Percentiles rank a stretch among this genome's conserved stretches.
phyloP scores from a whole-genome alignment of 352 stramenopile genomes.

The Phytophthora idaei region DNA sequence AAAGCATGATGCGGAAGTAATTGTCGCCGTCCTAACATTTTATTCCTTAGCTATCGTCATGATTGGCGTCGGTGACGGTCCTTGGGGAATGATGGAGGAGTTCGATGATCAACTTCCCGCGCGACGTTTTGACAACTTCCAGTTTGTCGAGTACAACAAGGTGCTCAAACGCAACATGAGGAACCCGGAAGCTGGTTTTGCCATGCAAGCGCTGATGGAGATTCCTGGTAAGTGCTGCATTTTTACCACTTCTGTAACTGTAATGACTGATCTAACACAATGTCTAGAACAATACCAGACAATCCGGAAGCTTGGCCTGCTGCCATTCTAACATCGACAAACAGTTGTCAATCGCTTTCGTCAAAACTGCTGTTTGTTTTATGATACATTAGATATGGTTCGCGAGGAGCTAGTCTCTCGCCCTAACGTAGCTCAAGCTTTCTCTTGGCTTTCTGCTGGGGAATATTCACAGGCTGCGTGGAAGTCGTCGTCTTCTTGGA shows the following conservation, averaged over 20 bases:
- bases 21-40: background rate
- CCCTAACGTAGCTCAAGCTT: constrained; percentile 30
- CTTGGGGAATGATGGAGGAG: background rate
- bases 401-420: constrained; percentile 10
- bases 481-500: constrained; percentile 1
- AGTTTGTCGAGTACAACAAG: constrained; percentile 77
- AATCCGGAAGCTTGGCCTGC: constrained; percentile 51
- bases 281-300: constrained; percentile 64
- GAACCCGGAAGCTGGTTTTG: constrained; percentile 73
- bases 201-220: constrained; percentile 78
- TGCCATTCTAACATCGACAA: constrained; percentile 24
- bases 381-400: constrained; percentile 42
- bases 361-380: constrained; percentile 31
- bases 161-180: constrained; percentile 66
- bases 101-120: background rate
- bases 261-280: no score
- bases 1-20: background rate
- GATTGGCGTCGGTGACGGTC: background rate
- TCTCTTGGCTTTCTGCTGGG: constrained; percentile 23
- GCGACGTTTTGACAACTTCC: constrained; percentile 12
- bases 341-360: background rate
- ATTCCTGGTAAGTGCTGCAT: constrained; percentile 55
- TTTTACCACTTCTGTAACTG: no score
- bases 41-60: background rate
- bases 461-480: constrained; percentile 24